Conservation (phyloP, 371 early-diverging fungal genomes). For the Blakeslea trispora region DNA sequence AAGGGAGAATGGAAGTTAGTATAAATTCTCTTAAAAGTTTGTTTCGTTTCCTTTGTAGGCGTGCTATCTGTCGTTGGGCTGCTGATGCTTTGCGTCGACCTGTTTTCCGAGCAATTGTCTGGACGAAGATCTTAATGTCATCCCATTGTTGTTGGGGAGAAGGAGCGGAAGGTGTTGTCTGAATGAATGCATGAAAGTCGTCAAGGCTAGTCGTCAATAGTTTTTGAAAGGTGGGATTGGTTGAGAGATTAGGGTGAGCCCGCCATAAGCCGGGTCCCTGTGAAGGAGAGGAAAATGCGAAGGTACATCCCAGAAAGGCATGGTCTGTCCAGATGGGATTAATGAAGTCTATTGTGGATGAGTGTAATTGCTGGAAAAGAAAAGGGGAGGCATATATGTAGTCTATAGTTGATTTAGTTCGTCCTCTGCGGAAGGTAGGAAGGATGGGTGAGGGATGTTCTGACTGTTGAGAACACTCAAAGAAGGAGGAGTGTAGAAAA, state of each 20-base stretch:
- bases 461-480: too few species aligned
- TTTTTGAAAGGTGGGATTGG: neutral
- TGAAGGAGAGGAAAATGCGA: neutral
- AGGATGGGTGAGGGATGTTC: too few species aligned
- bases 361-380: constrained; percentile 2
- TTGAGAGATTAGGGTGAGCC: neutral
- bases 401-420: too few species aligned
- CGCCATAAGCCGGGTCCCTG: constrained; percentile 2
- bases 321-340: constrained; percentile 14
- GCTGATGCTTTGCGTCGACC: neutral
- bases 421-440: too few species aligned
- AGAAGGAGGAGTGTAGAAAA: too few species aligned
- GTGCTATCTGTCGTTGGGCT: neutral
- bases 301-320: neutral
- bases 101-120: neutral
- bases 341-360: too few species aligned
- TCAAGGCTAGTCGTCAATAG: neutral
- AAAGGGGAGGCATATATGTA: neutral
- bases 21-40: too few species aligned
- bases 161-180: neutral
- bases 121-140: neutral
- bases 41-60: constrained; percentile 9
- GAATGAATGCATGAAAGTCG: neutral
- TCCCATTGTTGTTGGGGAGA: constrained; percentile 1
- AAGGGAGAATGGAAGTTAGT: constrained; percentile 5